These are phyloP conservation scores for Ramaria sp. DNA, from an alignment of 768 basidiomycete species.

Conservation along the genomic window DNA sequence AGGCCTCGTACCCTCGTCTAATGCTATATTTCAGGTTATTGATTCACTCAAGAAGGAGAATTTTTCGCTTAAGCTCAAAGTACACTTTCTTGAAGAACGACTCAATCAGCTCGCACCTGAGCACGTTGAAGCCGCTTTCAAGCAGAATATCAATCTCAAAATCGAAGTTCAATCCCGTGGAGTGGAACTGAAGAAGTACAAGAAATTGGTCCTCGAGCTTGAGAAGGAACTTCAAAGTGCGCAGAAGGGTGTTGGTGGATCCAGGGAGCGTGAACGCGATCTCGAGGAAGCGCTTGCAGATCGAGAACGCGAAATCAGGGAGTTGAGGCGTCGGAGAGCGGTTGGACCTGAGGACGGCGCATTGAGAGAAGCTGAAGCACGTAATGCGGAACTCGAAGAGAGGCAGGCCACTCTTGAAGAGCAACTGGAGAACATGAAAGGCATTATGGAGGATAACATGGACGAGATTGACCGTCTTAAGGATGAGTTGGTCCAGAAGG, in stretches of 20 bases:
- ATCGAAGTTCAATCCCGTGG: constrained; percentile 84
- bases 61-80: constrained; percentile 91
- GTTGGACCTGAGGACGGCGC: constrained; percentile 37
- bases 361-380: constrained; percentile 43
- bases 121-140: constrained; percentile 82
- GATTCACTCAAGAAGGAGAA: constrained; percentile 95
- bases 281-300: constrained; percentile 41
- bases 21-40: constrained; percentile 55
- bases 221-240: constrained; percentile 69
- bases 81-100: constrained; percentile 91
- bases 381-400: constrained; percentile 54
- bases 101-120: constrained; percentile 84
- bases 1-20: background rate
- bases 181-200: constrained; percentile 85
- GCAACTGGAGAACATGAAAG: constrained; percentile 58
- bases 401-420: constrained; percentile 25
- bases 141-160: constrained; percentile 89
- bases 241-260: constrained; percentile 35
- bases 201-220: constrained; percentile 77
- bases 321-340: constrained; percentile 42
- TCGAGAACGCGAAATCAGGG: constrained; percentile 55
- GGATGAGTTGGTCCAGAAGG: constrained; percentile 47
- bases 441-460: constrained; percentile 67
- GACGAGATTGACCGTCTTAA: constrained; percentile 71
- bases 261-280: constrained; percentile 52